A percentile compares a stretch with the other conserved stretches of the same genome.
These are phyloP conservation scores for Cyclocybe aegerita DNA, from an alignment of 768 basidiomycete species.

Conservation along the genomic window DNA sequence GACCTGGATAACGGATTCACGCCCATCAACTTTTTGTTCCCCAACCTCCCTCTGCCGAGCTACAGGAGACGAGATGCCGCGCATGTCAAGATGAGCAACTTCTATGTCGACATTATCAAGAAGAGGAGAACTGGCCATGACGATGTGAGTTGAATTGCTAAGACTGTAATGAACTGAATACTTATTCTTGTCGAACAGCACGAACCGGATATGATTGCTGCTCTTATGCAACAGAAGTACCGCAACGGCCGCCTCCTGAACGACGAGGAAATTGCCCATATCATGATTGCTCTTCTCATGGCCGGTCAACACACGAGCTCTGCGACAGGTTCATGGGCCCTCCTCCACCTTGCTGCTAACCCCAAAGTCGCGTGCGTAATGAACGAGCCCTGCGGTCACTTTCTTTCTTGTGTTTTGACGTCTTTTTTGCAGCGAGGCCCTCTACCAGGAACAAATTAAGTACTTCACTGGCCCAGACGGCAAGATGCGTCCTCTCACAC, in stretches of 20 bases:
- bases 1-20: constrained; percentile 97
- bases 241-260: constrained; percentile 72
- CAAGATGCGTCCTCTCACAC: constrained; percentile 73
- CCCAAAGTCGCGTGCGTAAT: constrained; percentile 69
- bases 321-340: constrained; percentile 85
- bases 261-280: constrained; percentile 95
- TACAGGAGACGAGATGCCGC: constrained; percentile 89
- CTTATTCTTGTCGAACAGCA: constrained; percentile 32
- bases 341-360: constrained; percentile 82
- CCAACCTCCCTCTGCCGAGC: constrained; percentile 86
- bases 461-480: constrained; percentile 81
- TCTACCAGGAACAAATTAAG: constrained; percentile 90
- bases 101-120: constrained; percentile 85
- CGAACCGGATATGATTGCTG: constrained; percentile 90
- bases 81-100: constrained; percentile 90
- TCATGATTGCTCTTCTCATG: constrained; percentile 99
- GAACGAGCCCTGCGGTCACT: neutral
- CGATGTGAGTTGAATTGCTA: constrained; percentile 29
- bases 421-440: constrained; percentile 54
- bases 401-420: constrained; percentile 1
- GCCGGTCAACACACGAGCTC: constrained; percentile 99
- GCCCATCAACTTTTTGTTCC: constrained; percentile 93
- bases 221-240: constrained; percentile 82
- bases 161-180: neutral
- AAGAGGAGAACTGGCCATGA: constrained; percentile 58